Percentiles rank a stretch among this genome's conserved stretches.
These are phyloP conservation scores for Mucor irregularis DNA, from an alignment of 371 early-diverging fungal species.

Conservation along the genomic window DNA sequence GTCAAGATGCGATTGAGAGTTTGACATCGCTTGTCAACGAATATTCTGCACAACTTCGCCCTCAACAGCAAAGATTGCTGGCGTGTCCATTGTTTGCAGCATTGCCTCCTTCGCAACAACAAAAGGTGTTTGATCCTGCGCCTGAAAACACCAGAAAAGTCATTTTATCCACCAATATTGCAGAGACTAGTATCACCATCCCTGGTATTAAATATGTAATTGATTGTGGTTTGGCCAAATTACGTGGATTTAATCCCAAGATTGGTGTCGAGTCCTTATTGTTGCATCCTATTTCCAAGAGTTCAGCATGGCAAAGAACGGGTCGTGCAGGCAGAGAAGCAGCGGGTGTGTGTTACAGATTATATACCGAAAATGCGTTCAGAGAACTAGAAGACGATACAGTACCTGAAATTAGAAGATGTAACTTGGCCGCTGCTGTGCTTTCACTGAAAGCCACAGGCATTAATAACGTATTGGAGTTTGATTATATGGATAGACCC, in stretches of 20 bases:
- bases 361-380: conserved; percentile 92
- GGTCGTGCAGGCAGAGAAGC: conserved; percentile 83
- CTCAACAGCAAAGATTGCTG: conserved; percentile 41
- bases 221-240: conserved; percentile 97
- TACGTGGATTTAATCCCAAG: conserved; percentile 95
- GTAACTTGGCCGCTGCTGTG: conserved; percentile 88
- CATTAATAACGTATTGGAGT: conserved; percentile 82
- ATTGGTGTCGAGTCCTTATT: conserved; percentile 89
- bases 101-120: conserved; percentile 91
- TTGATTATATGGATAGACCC: conserved; percentile 96
- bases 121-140: conserved; percentile 87
- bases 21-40: conserved; percentile 80
- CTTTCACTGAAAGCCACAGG: conserved; percentile 90
- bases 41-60: conserved; percentile 44
- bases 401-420: conserved; percentile 92
- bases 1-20: conserved; percentile 90
- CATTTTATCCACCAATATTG: conserved; percentile 97
- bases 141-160: conserved; percentile 88
- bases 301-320: conserved; percentile 93
- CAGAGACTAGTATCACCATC: conserved; percentile 98
- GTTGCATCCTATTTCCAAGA: conserved; percentile 89
- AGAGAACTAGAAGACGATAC: conserved; percentile 78
- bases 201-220: conserved; percentile 98
- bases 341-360: conserved; percentile 75
- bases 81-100: conserved; percentile 91